These are phyloP conservation scores for Flaveria trinervia DNA, from an alignment of 129 eudicot species.

Conservation along the genomic window DNA sequence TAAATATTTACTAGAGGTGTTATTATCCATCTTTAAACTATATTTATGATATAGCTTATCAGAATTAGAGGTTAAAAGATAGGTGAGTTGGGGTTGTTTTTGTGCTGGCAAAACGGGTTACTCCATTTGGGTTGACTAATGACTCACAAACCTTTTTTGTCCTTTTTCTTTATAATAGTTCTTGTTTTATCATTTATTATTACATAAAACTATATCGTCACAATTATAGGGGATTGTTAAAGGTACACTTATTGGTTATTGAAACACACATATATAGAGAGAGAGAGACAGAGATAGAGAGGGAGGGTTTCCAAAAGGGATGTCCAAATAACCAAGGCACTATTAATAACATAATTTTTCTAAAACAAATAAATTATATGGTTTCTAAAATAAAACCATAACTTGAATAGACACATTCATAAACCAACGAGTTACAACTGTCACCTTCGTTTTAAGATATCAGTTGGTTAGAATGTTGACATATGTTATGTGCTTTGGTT, in stretches of 20 bases:
- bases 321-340: too few relatives aligned
- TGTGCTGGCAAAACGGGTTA: not conserved
- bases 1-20: not conserved
- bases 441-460: not conserved
- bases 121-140: not conserved
- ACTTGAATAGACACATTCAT: not conserved
- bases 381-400: not conserved
- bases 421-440: not conserved
- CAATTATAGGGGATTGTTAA: too few relatives aligned
- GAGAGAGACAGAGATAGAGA: too few relatives aligned
- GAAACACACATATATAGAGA: too few relatives aligned
- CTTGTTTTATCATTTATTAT: too few relatives aligned
- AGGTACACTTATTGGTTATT: too few relatives aligned
- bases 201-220: too few relatives aligned
- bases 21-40: not conserved
- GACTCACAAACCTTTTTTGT: too few relatives aligned
- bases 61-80: not conserved
- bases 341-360: not conserved
- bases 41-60: not conserved
- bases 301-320: too few relatives aligned
- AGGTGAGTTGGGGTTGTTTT: not conserved
- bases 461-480: constrained; percentile 2
- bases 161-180: too few relatives aligned
- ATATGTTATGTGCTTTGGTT: not conserved
- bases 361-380: not conserved